Conservation (phyloP, 2,329 filamentous ascomycete species). For the Monosporascus cannonballus region DNA sequence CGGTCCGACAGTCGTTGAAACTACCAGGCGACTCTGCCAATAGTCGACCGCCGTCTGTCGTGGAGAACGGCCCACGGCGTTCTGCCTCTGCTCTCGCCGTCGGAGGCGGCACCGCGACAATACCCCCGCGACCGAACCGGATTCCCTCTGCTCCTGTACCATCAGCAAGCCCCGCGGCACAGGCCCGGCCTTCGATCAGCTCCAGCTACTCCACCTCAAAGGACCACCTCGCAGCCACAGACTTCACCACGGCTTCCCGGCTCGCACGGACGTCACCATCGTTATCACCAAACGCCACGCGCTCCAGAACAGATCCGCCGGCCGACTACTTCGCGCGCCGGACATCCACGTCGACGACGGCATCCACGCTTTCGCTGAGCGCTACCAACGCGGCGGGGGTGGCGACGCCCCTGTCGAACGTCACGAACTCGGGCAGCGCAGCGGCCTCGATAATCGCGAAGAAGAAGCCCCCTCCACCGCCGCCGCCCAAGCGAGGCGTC, state of each 20-base stretch:
- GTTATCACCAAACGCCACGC: conserved; percentile 22
- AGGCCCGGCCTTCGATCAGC: conserved; percentile 19
- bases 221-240: conserved; percentile 32
- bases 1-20: conserved; percentile 45
- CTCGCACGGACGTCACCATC: conserved; percentile 28
- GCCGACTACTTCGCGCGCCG: conserved; percentile 27
- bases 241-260: conserved; percentile 39
- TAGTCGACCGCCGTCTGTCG: conserved; percentile 20
- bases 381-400: neutral
- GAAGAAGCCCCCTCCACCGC: conserved; percentile 73
- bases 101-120: conserved; percentile 20
- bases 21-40: conserved; percentile 25
- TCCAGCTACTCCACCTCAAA: conserved; percentile 6
- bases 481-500: conserved; percentile 51
- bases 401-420: neutral
- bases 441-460: conserved; percentile 37
- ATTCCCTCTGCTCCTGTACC: conserved; percentile 31
- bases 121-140: conserved; percentile 27
- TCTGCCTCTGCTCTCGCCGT: conserved; percentile 41
- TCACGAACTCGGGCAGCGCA: neutral
- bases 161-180: conserved; percentile 21
- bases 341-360: conserved; percentile 18
- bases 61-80: conserved; percentile 32
- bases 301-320: conserved; percentile 20
- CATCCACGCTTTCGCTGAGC: conserved; percentile 18